phyloP scores from a whole-genome alignment of 1,139 yeast genomes.

The Geotrichum bryndzae region DNA sequence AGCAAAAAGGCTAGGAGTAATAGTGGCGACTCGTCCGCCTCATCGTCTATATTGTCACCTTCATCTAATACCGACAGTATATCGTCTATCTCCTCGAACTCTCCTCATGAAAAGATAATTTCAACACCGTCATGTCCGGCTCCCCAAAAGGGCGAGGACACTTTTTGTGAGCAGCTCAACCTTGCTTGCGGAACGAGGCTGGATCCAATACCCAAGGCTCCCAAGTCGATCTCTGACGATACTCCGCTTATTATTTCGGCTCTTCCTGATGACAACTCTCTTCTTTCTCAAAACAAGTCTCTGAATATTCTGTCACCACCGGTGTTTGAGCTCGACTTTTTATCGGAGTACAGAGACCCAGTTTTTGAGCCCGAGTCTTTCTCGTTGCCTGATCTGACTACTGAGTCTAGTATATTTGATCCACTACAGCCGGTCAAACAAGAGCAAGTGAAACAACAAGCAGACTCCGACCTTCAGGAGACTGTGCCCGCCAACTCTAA shows the following conservation, averaged over 20 bases:
- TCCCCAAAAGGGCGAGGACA: slow-evolving; percentile 32
- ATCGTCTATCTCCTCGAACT: slow-evolving; percentile 3
- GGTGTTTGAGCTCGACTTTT: slow-evolving; percentile 31
- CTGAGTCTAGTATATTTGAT: slow-evolving; percentile 67
- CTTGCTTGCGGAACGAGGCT: slow-evolving; percentile 71
- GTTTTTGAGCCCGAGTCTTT: slow-evolving; percentile 33
- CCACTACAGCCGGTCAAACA: slow-evolving; percentile 39
- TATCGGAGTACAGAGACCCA: slow-evolving; percentile 34
- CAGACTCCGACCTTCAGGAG: slow-evolving; percentile 33
- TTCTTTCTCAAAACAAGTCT: not conserved
- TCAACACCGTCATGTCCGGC: not conserved
- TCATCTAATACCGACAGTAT: slow-evolving; percentile 2
- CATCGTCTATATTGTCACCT: slow-evolving; percentile 6
- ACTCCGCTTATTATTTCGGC: slow-evolving; percentile 22
- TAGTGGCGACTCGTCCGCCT: slow-evolving; percentile 2
- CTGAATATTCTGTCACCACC: slow-evolving; percentile 23
- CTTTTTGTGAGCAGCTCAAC: slow-evolving; percentile 68
- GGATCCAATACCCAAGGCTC: slow-evolving; percentile 53
- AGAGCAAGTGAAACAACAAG: not conserved
- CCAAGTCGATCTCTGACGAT: slow-evolving; percentile 10
- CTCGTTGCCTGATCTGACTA: slow-evolving; percentile 36
- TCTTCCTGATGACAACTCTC: slow-evolving; percentile 10
- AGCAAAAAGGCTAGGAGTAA: not conserved
- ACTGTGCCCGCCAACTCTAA: slow-evolving; percentile 30
- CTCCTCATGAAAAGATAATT: not conserved